A percentile compares a stretch with the other conserved stretches of the same genome.
These are phyloP conservation scores for Yamagishiella unicocca DNA, from an alignment of 139 green algal species.

Conservation along the genomic window DNA sequence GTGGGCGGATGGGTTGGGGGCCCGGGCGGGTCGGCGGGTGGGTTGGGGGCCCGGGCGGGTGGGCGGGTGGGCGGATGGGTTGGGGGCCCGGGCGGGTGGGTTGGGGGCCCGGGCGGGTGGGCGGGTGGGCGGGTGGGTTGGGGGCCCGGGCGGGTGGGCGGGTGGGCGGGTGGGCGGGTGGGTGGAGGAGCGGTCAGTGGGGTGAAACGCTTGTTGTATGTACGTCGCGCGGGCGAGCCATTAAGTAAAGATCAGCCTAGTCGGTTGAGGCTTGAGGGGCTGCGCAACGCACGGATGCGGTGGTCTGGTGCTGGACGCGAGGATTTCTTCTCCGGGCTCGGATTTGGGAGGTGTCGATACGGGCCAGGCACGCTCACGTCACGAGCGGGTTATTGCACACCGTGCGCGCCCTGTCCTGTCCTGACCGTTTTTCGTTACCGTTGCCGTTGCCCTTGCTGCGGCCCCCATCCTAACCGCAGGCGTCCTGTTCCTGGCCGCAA, in stretches of 20 bases:
- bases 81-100: neutral
- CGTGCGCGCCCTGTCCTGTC: neutral
- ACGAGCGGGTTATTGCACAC: neutral
- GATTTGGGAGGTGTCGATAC: too few relatives aligned
- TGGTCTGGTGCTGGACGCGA: too few relatives aligned
- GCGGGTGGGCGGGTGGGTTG: neutral
- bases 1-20: neutral
- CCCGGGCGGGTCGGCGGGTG: too few relatives aligned
- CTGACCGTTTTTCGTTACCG: neutral
- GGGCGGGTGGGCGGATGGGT: neutral
- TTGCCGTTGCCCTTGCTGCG: neutral
- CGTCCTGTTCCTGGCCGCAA: slow-evolving; percentile 91
- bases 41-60: neutral
- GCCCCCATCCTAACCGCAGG: slow-evolving; percentile 41
- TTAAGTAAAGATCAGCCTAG: too few relatives aligned
- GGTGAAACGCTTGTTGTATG: too few relatives aligned
- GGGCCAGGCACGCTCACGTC: too few relatives aligned
- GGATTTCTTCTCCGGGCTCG: too few relatives aligned
- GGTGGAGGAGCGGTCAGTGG: neutral
- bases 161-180: neutral
- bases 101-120: neutral
- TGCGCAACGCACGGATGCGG: too few relatives aligned
- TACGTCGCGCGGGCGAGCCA: too few relatives aligned
- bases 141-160: neutral
- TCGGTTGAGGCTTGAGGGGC: too few relatives aligned